phyloP scores from a whole-genome alignment of 805 yeast species.

The Wickerhamomyces hampshirensis region DNA sequence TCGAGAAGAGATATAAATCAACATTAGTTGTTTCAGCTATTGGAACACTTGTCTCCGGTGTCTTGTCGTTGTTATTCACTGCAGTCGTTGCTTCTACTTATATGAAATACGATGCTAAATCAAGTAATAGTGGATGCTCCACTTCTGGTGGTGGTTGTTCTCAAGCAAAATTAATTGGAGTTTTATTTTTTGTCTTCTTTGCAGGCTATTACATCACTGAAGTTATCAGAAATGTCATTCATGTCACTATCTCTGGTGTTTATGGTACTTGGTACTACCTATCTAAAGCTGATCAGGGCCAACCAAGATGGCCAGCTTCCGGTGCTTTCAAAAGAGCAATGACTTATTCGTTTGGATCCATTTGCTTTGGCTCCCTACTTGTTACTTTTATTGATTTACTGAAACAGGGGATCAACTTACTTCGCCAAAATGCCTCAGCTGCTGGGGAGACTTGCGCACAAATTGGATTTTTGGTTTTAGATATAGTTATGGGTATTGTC shows the following conservation, averaged over 20 bases:
- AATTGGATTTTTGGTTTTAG: constrained; percentile 47
- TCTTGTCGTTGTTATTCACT: constrained; percentile 61
- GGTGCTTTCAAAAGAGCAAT: constrained; percentile 78
- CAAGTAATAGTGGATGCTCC: constrained; percentile 47
- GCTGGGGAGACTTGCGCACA: constrained; percentile 51
- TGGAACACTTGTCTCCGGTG: constrained; percentile 56
- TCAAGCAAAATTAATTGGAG: constrained; percentile 58
- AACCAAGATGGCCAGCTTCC: constrained; percentile 73
- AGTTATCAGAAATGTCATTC: constrained; percentile 74
- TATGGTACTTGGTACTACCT: constrained; percentile 92
- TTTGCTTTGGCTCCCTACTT: constrained; percentile 78
- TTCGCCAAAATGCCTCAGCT: constrained; percentile 47
- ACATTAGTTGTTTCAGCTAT: constrained; percentile 54
- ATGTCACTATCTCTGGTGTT: constrained; percentile 76
- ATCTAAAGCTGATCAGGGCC: constrained; percentile 68
- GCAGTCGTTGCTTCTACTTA: constrained; percentile 70
- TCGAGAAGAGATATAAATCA: constrained; percentile 68
- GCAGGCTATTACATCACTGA: constrained; percentile 83
- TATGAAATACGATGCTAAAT: constrained; percentile 64
- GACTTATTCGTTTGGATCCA: constrained; percentile 85
- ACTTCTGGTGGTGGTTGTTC: constrained; percentile 50
- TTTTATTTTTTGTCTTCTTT: constrained; percentile 69
- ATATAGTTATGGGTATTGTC: constrained; percentile 55
- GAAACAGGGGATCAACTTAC: constrained; percentile 46
- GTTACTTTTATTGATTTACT: constrained; percentile 68